Evolutionary conservation across 768 basidiomycete genomes (phyloP), one percentile per base, ranked within the genome.

Genomic region (Mrakia gelida): DNA sequence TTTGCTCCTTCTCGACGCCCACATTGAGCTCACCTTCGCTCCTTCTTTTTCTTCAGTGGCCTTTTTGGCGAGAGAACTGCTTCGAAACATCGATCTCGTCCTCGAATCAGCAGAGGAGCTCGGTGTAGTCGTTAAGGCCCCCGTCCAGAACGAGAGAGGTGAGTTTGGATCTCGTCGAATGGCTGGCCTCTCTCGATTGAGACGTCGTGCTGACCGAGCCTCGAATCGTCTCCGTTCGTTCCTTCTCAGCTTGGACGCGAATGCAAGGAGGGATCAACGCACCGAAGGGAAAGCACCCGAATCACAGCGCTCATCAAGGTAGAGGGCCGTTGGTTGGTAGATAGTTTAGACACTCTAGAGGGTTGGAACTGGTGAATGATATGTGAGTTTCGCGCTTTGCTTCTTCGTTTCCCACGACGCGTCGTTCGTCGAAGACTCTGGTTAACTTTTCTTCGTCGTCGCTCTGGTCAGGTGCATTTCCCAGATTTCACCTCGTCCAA

Each of bases 41-140:
- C 49, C 15, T 21, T 5, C 15, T 16, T 52, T 21, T 21, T 52
- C 49, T 52, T 21, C 49, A 52, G 88, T 91, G 3, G 85, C 92
- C 28, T 87, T 89, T 77, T 84, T 92, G 38, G 92, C 90, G 5
- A 86, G 92, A 71, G 90, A 90, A 81, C 84, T 92, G 11, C 81
- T 93, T 76, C 85, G 91, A 62, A 87, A 89, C 80, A 90, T 90
- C 26, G 89, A 91, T 81, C 92, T 90, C 88, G 85, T 88, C 4
- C 32, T 82, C 56, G 65, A 81, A 13, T 90, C 91, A 23, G 92
- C 92, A 0, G 83, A 88, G 79, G 86, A 88, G 82, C 85, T 94
- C 8, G 89, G 89, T 30, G 87, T 88, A 10, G 87, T 87, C 1
- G 87, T 92, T n/a, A 90, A 90, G 80, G 86, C 90, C 2, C 90